Evolutionary conservation across 1,284 basidiomycete genomes (phyloP).

Genomic region (Amylostereum areolatum): DNA sequence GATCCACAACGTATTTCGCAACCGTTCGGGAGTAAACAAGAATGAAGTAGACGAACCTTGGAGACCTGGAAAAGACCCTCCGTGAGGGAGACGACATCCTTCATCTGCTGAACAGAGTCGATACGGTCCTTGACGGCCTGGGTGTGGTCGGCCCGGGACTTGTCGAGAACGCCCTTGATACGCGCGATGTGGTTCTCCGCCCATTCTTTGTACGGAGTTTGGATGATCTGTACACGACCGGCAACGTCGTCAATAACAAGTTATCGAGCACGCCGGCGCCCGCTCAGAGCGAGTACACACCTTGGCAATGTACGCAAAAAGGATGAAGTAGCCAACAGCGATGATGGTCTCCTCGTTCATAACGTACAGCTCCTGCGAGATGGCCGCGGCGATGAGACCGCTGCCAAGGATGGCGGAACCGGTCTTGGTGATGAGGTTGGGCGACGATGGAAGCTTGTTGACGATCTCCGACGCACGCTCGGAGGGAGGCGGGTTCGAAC

Average conservation of each 20-base stretch:
- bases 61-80: constrained; percentile 88
- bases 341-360: constrained; percentile 94
- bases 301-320: constrained; percentile 84
- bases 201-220: constrained; percentile 91
- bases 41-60: constrained; percentile 50
- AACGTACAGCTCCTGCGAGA: constrained; percentile 97
- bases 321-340: constrained; percentile 78
- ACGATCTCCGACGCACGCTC: constrained; percentile 90
- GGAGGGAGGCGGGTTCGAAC: constrained; percentile 66
- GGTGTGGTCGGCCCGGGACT: constrained; percentile 86
- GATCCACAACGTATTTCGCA: neutral
- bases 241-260: too few relatives aligned
- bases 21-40: neutral
- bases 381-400: constrained; percentile 86
- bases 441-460: constrained; percentile 88
- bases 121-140: constrained; percentile 92
- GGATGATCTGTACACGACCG: constrained; percentile 24
- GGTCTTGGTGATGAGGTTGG: constrained; percentile 89
- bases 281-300: constrained; percentile 32
- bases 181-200: constrained; percentile 82
- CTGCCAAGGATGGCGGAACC: constrained; percentile 89
- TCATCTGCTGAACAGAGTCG: constrained; percentile 83
- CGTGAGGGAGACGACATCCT: constrained; percentile 87
- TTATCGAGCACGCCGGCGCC: too few relatives aligned
- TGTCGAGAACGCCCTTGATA: constrained; percentile 79